Evolutionary conservation across 805 yeast genomes (phyloP).

Genomic region (Yarrowia sp.): DNA sequence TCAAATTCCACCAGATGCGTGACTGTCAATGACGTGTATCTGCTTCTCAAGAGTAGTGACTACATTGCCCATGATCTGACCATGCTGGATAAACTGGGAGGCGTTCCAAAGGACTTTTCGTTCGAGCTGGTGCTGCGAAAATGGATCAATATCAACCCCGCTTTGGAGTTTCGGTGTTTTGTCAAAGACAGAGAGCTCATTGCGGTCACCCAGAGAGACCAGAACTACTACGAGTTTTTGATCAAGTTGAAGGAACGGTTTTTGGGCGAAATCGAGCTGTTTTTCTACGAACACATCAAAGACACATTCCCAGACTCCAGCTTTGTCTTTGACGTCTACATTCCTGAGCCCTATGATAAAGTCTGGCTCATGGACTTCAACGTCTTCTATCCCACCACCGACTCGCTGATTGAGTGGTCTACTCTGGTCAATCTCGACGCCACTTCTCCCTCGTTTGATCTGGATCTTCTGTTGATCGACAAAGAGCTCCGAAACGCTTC

Average conservation of each 20-base stretch:
- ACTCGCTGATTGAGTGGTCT: constrained; percentile 83
- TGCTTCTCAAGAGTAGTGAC: constrained; percentile 84
- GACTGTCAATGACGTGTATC: constrained; percentile 74
- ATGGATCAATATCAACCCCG: constrained; percentile 86
- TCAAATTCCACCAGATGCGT: constrained; percentile 77
- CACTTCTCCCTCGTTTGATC: constrained; percentile 45
- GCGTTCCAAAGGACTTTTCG: constrained; percentile 42
- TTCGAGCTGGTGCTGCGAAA: constrained; percentile 78
- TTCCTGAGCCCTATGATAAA: constrained; percentile 74
- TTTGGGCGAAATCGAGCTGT: constrained; percentile 57
- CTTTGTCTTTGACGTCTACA: constrained; percentile 80
- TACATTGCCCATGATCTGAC: constrained; percentile 86
- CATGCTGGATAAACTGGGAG: constrained; percentile 58
- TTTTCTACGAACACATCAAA: constrained; percentile 59
- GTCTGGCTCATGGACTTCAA: constrained; percentile 83
- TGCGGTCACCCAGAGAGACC: constrained; percentile 85
- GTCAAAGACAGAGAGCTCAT: constrained; percentile 67
- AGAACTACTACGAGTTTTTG: constrained; percentile 79
- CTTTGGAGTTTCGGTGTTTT: constrained; percentile 89
- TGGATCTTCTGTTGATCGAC: constrained; percentile 66
- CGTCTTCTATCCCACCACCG: constrained; percentile 81
- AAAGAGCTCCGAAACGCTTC: constrained; percentile 70
- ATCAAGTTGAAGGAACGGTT: constrained; percentile 59
- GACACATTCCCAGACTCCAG: constrained; percentile 60
- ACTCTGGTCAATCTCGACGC: constrained; percentile 59